Conservation (phyloP, 1,139 yeast genomes). For the Tardiomyces depauwii region DNA sequence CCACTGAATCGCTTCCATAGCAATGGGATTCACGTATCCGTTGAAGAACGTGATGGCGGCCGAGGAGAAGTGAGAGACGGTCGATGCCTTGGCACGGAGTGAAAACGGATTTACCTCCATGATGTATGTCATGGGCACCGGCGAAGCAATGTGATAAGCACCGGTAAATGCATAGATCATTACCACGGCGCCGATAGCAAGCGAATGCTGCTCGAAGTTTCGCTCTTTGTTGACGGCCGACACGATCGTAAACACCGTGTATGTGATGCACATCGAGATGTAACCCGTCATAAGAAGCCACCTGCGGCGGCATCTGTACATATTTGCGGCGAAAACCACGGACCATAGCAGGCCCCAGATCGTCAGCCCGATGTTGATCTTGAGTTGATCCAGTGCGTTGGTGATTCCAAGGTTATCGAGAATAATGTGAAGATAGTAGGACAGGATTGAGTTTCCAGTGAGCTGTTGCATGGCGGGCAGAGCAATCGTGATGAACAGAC, state of each 20-base stretch:
- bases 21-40: constrained; percentile 47
- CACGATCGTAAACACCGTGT: constrained; percentile 12
- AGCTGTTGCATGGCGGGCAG: constrained; percentile 29
- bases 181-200: neutral
- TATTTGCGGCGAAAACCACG: constrained; percentile 14
- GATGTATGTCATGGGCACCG: constrained; percentile 24
- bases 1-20: constrained; percentile 49
- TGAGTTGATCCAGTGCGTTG: constrained; percentile 27
- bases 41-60: constrained; percentile 24
- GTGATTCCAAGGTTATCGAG: constrained; percentile 34
- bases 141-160: neutral
- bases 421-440: constrained; percentile 32
- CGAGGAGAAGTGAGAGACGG: constrained; percentile 14
- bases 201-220: neutral
- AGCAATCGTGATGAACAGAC: constrained; percentile 27
- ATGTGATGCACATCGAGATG: constrained; percentile 15
- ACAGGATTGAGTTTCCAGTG: constrained; percentile 27
- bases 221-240: constrained; percentile 7
- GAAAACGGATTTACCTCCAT: constrained; percentile 33
- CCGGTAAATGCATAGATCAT: constrained; percentile 14
- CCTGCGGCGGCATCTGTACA: constrained; percentile 26
- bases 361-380: constrained; percentile 26
- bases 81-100: constrained; percentile 27
- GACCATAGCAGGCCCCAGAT: constrained; percentile 12
- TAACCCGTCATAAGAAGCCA: constrained; percentile 13